Evolutionary conservation across 805 yeast species (phyloP), one percentile per base, ranked within the genome.

Genomic region (Tetrapisispora taiwanensis): DNA sequence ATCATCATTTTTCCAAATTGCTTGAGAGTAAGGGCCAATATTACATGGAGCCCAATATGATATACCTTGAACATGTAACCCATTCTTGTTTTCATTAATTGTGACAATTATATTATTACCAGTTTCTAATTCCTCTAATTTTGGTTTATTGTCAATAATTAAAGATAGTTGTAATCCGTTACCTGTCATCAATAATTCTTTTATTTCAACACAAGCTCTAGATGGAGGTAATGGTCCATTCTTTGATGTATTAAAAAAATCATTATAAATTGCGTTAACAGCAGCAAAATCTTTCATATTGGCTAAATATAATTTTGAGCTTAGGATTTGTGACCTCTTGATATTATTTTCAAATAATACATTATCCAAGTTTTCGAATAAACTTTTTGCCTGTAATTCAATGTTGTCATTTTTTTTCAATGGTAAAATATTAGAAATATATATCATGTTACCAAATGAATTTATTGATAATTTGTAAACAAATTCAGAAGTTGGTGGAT

Each of bases 21-120:
- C 75, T 62, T 92, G 98, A 0, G 98, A 90, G 59, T 92, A 92
- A 0, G 98, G 98, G 0, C 98, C 98, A 38, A 92, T 92, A 52
- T 92, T 92, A 31, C 95, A 90, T 0, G 98, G 98, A 0, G 97
- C 97, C 98, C 98, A 92, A 60, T 84, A 89, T 34, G 97, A 88
- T 47, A 89, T 72, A 1, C 97, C 88, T 54, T 92, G 90, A 8
- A 92, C 87, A 56, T 92, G 97, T 14, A 90, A 67, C 0, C 97
- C 96, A 27, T 65, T 66, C 52, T 82, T 82, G 10, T 51, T 52
- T 24, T 37, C 30, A 59, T 49, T 48, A 9, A 53, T 17, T 2
- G 32, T 38, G 18, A 47, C 32, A 2, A 15, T 26, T 2, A 37
- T 17, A 3, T 37, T 15, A 27, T 18, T 18, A 17, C 26, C 30